phyloP scores from a whole-genome alignment of 169 alveolate genomes.

The Cryptosporidium ubiquitum region DNA sequence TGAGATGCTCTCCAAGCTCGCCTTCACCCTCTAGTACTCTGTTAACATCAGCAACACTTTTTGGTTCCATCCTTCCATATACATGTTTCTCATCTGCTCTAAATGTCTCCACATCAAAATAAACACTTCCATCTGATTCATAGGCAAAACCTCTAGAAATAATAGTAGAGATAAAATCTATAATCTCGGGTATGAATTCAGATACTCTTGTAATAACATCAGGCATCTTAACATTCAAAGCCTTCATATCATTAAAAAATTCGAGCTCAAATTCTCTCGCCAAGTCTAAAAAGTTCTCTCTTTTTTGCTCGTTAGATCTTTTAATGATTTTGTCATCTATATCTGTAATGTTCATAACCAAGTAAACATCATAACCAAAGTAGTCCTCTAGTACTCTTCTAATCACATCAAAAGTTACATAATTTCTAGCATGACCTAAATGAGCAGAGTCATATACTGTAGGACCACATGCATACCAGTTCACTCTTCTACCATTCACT shows the following conservation, averaged over 20 bases:
- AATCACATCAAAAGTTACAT: conserved; percentile 94
- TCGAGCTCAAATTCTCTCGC: conserved; percentile 93
- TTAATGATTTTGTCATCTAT: conserved; percentile 97
- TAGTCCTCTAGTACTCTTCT: conserved; percentile 93
- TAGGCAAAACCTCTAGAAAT: conserved; percentile 94
- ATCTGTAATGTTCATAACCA: conserved; percentile 98
- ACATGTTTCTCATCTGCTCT: conserved; percentile 86
- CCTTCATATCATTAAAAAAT: conserved; percentile 90
- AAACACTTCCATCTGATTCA: conserved; percentile 95
- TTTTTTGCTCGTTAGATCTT: conserved; percentile 83
- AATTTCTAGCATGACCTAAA: conserved; percentile 99
- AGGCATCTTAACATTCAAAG: conserved; percentile 92
- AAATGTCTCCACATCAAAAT: conserved; percentile 93
- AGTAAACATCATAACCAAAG: conserved; percentile 94
- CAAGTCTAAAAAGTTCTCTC: conserved; percentile 82
- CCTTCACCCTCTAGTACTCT: conserved; percentile 94
- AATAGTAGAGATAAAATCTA: conserved; percentile 89
- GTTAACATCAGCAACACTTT: conserved; percentile 84
- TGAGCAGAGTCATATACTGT: conserved; percentile 98
- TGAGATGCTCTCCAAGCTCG: conserved; percentile 84
- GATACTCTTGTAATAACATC: conserved; percentile 95
- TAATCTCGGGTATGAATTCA: conserved; percentile 95
- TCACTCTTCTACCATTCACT: conserved; percentile 84
- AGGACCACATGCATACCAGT: conserved; percentile 95
- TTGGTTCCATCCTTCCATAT: conserved; percentile 94